Base-by-base conservation (phyloP, 345 rosid species). In the Pugionium dolabratum region DNA sequence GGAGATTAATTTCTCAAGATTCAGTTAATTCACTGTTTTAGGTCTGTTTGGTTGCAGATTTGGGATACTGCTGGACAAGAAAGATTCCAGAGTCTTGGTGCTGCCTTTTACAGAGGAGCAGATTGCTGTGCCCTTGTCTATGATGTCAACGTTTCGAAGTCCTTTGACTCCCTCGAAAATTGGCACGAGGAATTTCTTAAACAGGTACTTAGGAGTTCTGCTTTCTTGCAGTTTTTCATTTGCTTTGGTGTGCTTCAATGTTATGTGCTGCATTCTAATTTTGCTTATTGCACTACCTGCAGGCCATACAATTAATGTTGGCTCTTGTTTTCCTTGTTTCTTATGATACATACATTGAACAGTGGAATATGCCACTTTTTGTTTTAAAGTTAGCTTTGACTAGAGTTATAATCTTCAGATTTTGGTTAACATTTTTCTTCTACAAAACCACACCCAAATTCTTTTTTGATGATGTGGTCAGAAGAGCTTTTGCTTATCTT, bases 31-130 rank as follows among this genome's bases (percentile, higher is more conserved):
- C 18, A 18, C 18, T 18, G 18, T 10, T 49, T 11, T 4, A 4
- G 30, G 41, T 47, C n/a, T 54, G 4, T n/a, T 34, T 65, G 55
- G 60, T 47, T 39, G 8, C 80, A 93, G 98, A 86, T 93, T 82
- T 93, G 98, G 98, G 98, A 93, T 79, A 93, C 98, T 3, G 97
- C 98, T 41, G 97, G 97, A 43, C 98, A 90, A 80, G 98, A 93
- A 59, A 79, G 97, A 39, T 93, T 93, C 74, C 97, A 90, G 86
- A 86, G 94, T 78, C 96, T 93, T 34, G 97, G 98, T 30, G 97
- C 88, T 62, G 98, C 98, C 3, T 93, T 93, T 76, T 93, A 93
- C 61, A 83, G 97, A 76, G 98, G 98, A 37, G 97, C 89, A 18
- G 18, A 18, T 18, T 18, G 18, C 18, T 18, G 18, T 18, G 18